Conservation (phyloP, 2,329 filamentous ascomycete species). For the Stachybotrys echinatus region DNA sequence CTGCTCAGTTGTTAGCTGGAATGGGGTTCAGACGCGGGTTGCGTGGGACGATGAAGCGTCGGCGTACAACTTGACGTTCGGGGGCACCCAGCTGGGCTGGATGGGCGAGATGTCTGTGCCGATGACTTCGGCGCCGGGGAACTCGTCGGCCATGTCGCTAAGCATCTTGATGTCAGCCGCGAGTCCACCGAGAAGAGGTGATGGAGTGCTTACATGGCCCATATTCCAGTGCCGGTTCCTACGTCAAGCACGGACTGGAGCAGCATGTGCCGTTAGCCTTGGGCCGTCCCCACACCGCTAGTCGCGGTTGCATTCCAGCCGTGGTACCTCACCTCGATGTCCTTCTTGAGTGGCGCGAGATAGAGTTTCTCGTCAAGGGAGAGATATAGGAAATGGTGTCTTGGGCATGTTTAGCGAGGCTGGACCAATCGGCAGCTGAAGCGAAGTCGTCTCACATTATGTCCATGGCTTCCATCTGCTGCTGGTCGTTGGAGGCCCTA, state of each 20-base stretch:
- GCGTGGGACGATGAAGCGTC: too few species aligned
- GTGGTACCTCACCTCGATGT: neutral
- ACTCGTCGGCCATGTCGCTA: conserved; percentile 43
- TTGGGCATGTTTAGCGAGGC: neutral
- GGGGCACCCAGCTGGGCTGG: conserved; percentile 45
- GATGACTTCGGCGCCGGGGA: conserved; percentile 35
- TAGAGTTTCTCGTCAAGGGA: neutral
- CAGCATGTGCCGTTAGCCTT: too few species aligned
- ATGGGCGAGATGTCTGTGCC: conserved; percentile 54
- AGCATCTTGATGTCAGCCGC: neutral
- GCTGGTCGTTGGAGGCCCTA: neutral
- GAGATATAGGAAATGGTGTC: neutral
- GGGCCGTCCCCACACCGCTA: too few species aligned
- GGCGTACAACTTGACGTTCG: conserved; percentile 35
- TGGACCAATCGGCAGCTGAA: neutral
- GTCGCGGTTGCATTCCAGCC: too few species aligned
- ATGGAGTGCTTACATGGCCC: neutral
- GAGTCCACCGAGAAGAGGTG: too few species aligned
- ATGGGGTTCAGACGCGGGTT: too few species aligned
- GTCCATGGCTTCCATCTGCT: neutral
- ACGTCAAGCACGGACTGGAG: neutral
- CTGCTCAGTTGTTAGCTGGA: neutral
- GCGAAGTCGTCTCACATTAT: neutral
- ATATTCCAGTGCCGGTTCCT: neutral
- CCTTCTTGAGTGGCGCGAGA: neutral